Evolutionary conservation across 768 basidiomycete genomes (phyloP).

Genomic region (Pulveroboletus ravenelii): DNA sequence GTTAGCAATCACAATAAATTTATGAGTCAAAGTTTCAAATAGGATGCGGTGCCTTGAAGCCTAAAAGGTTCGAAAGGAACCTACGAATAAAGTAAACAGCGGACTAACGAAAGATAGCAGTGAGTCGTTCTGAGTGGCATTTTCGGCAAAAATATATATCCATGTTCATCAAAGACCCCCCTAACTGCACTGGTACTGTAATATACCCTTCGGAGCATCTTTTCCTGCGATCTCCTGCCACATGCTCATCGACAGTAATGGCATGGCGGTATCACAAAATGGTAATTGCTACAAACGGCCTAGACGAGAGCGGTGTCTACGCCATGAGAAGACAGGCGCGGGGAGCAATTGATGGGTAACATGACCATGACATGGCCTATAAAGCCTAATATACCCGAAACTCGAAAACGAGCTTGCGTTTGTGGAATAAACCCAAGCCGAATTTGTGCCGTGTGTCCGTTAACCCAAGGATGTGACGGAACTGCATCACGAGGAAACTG

Average conservation of each 20-base stretch:
- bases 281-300: neutral
- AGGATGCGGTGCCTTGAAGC: slow-evolving; percentile 1
- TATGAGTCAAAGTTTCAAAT: neutral
- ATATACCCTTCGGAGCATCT: neutral
- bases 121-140: neutral
- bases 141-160: neutral
- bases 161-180: neutral
- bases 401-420: neutral
- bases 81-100: neutral
- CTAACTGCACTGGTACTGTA: neutral
- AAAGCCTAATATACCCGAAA: slow-evolving; percentile 3
- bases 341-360: neutral
- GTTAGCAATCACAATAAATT: neutral
- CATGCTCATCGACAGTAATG: slow-evolving; percentile 2
- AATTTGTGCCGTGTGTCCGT: too few relatives aligned
- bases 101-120: neutral
- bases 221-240: neutral
- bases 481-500: too few relatives aligned
- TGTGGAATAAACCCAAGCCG: too few relatives aligned
- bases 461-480: too few relatives aligned
- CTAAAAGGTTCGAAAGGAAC: neutral
- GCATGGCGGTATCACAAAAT: slow-evolving; percentile 1
- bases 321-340: neutral
- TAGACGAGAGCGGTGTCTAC: neutral
- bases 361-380: neutral